Base-by-base conservation (phyloP, 371 early-diverging fungal species). In the Mortierella sp. region DNA sequence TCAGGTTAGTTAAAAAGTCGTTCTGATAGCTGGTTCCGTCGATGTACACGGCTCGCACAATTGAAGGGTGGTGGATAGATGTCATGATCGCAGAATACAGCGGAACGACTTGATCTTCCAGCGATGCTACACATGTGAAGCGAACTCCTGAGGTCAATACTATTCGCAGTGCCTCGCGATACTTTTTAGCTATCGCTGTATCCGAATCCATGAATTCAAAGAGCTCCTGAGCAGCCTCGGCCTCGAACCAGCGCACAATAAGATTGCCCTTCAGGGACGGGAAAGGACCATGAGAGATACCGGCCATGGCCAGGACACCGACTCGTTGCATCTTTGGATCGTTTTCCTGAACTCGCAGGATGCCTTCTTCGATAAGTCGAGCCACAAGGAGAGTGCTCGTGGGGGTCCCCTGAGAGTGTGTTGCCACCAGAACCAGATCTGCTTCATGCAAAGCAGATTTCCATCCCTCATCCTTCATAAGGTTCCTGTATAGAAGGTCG, bases 41-140 rank as follows among this genome's bases (percentile, higher is more conserved):
- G 57, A 97, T 91, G 62, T 95, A 95, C 6, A 96, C 82, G 1
- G 95, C 95, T 9, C 98, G 90, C 50, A 91, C 89, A 17, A 97
- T 86, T 46, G 91, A 90, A 4, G 94, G 95, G 70, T 97, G 97
- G 14, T 87, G 79, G 24, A 94, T 83, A 9, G 93, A 93, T 27
- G 92, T 89, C 83, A 96, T 82, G 24, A 92, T 87, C 0, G 94
- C 94, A 14, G 97, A 97, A 79, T 97, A 94, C 21, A 96, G 82
- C 4, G 97, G 97, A 0, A 96, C 97, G 0, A 95, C 97, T 69
- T 97, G 97, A 70, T 97, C 97, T 55, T 94, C 94, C 92, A 95
- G 79, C 9, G 90, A 85, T 21, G 92, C 87, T 62, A 92, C 79
- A 63, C 92, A 80, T 0, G 90, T 85, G 14, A 91, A 69, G 34